phyloP scores from a whole-genome alignment of 768 basidiomycete species.

The Termitomyces sp. region DNA sequence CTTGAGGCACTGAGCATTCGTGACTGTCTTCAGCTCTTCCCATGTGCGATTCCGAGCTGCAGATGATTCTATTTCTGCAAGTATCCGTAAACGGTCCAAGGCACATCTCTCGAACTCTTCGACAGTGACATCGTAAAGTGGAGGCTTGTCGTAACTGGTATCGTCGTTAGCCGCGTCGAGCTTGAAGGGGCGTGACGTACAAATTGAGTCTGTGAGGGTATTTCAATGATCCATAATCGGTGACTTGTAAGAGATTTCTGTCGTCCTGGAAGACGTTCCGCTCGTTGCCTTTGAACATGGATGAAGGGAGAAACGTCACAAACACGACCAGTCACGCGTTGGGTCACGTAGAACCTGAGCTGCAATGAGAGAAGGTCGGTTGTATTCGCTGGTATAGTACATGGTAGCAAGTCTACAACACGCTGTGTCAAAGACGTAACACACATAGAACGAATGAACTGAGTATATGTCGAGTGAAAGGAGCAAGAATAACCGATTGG shows the following conservation, averaged over 20 bases:
- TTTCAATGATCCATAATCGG: slow-evolving; percentile 27
- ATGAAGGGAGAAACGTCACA: slow-evolving; percentile 8
- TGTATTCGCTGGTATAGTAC: background rate
- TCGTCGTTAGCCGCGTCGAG: slow-evolving; percentile 6
- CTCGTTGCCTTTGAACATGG: slow-evolving; percentile 32
- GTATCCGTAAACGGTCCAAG: slow-evolving; percentile 77
- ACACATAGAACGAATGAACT: background rate
- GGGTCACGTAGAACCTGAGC: background rate
- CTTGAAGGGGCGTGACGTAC: slow-evolving; percentile 33
- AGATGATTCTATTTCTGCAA: slow-evolving; percentile 89
- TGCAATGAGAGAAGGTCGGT: background rate
- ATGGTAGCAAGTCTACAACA: slow-evolving; percentile 8
- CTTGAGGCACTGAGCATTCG: slow-evolving; percentile 58
- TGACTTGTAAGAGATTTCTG: slow-evolving; percentile 18
- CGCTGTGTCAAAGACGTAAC: slow-evolving; percentile 1
- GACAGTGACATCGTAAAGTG: slow-evolving; percentile 81
- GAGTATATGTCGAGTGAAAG: background rate
- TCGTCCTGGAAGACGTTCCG: slow-evolving; percentile 18
- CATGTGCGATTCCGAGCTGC: slow-evolving; percentile 76
- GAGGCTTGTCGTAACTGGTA: slow-evolving; percentile 79
- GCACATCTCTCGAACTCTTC: slow-evolving; percentile 95
- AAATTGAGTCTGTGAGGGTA: slow-evolving; percentile 78
- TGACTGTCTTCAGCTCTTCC: slow-evolving; percentile 69
- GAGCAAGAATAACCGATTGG: background rate
- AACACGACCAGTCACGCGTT: slow-evolving; percentile 18